Evolutionary conservation across 2,329 filamentous ascomycete species (phyloP).

Genomic region (Pestalotiopsis fici): DNA sequence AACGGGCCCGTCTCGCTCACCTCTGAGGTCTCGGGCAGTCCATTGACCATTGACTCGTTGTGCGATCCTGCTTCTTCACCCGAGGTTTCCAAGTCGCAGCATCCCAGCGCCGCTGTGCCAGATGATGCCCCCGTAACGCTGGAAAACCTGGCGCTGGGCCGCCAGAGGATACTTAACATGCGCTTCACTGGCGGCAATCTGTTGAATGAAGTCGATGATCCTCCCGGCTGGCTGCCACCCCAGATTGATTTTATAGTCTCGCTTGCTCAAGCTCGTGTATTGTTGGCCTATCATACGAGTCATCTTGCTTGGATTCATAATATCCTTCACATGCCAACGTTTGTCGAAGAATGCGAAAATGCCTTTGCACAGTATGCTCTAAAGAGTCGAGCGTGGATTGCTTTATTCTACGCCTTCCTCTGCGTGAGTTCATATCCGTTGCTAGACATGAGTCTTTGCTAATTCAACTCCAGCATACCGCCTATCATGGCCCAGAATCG

Average conservation of each 20-base stretch:
- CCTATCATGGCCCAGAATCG: neutral
- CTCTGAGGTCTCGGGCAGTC: neutral
- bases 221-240: neutral
- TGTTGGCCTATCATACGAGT: neutral
- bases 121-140: slow-evolving; percentile 2
- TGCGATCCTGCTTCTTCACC: neutral
- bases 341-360: neutral
- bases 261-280: neutral
- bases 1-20: neutral
- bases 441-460: neutral
- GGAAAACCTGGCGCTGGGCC: slow-evolving; percentile 1
- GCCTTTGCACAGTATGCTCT: neutral
- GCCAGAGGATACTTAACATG: slow-evolving; percentile 3
- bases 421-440: neutral
- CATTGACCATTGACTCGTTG: neutral
- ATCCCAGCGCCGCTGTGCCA: neutral
- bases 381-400: neutral
- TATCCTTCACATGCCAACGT: slow-evolving; percentile 1
- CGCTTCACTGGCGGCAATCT: neutral
- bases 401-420: neutral
- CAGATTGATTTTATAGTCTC: neutral
- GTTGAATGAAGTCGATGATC: neutral
- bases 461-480: neutral
- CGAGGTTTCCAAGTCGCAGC: neutral
- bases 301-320: neutral